Evolutionary conservation across 768 basidiomycete genomes (phyloP).

Genomic region (Ramaria rubella): DNA sequence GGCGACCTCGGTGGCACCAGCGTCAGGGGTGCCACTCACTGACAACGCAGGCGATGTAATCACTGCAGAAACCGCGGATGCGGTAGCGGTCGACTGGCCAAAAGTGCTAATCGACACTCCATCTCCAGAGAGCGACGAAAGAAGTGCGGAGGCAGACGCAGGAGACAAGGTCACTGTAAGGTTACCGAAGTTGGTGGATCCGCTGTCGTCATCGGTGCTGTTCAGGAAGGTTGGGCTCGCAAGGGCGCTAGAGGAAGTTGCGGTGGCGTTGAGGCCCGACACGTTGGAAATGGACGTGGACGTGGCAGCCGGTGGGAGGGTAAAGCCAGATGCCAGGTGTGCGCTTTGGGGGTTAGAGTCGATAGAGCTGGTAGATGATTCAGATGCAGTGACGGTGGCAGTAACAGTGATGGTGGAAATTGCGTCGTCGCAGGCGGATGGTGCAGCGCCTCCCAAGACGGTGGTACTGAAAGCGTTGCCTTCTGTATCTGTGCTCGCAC

Average conservation of each 20-base stretch:
- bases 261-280: background rate
- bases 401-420: slow-evolving; percentile 21
- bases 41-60: background rate
- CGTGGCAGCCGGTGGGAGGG: background rate
- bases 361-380: background rate
- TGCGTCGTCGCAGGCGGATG: slow-evolving; percentile 24
- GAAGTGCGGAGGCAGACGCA: slow-evolving; percentile 34
- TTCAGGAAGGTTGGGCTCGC: background rate
- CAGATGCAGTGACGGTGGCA: slow-evolving; percentile 21
- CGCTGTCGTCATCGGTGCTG: slow-evolving; percentile 12
- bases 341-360: background rate
- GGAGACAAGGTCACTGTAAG: slow-evolving; percentile 40
- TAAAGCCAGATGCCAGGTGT: slow-evolving; percentile 2
- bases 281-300: background rate
- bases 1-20: background rate
- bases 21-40: background rate
- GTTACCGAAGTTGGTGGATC: slow-evolving; percentile 25
- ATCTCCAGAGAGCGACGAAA: slow-evolving; percentile 32
- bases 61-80: background rate
- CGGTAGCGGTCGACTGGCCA: background rate
- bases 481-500: slow-evolving; percentile 8
- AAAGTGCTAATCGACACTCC: slow-evolving; percentile 2
- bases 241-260: background rate
- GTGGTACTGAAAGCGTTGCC: slow-evolving; percentile 1
- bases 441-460: background rate